Percentiles rank a stretch among this genome's conserved stretches.
These are phyloP conservation scores for Debaryomycetaceae sp. DNA, from an alignment of 1,139 yeast genomes.

Conservation along the genomic window DNA sequence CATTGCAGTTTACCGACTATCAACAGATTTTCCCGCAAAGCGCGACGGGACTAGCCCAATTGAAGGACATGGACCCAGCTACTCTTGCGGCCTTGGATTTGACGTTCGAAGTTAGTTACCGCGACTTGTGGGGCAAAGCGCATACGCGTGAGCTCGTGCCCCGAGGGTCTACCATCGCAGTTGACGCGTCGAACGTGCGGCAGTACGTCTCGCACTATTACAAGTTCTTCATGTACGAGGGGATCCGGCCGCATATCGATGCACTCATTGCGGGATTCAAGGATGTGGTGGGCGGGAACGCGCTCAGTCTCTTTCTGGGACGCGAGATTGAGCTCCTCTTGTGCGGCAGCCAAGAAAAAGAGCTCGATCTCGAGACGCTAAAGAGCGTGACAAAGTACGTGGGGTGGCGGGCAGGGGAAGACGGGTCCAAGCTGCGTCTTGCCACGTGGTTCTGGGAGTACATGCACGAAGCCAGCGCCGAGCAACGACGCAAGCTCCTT, in stretches of 20 bases:
- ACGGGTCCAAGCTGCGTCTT: constrained; percentile 16
- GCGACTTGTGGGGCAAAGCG: constrained; percentile 26
- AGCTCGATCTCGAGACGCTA: constrained; percentile 56
- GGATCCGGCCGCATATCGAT: constrained; percentile 41
- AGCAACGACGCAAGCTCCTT: constrained; percentile 51
- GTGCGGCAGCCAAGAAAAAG: constrained; percentile 64
- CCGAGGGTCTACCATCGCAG: constrained; percentile 43
- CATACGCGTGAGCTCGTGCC: constrained; percentile 40
- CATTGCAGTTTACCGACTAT: constrained; percentile 53
- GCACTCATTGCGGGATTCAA: constrained; percentile 63
- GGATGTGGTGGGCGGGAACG: constrained; percentile 71
- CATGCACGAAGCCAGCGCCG: constrained; percentile 33
- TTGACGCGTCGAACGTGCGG: constrained; percentile 44
- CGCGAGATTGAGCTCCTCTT: constrained; percentile 71
- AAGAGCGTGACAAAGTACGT: constrained; percentile 62
- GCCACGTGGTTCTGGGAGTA: constrained; percentile 83
- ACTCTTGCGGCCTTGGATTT: constrained; percentile 22
- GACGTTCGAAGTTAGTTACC: constrained; percentile 28
- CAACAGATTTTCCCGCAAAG: constrained; percentile 56
- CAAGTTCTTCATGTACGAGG: constrained; percentile 45
- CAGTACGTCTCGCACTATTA: constrained; percentile 55
- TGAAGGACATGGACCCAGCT: constrained; percentile 31
- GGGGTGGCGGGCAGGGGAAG: constrained; percentile 39
- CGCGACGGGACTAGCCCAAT: constrained; percentile 43
- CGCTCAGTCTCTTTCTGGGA: constrained; percentile 64